Base-by-base conservation (phyloP, 2,329 filamentous ascomycete genomes). In the Cercospora zeae-maydis region DNA sequence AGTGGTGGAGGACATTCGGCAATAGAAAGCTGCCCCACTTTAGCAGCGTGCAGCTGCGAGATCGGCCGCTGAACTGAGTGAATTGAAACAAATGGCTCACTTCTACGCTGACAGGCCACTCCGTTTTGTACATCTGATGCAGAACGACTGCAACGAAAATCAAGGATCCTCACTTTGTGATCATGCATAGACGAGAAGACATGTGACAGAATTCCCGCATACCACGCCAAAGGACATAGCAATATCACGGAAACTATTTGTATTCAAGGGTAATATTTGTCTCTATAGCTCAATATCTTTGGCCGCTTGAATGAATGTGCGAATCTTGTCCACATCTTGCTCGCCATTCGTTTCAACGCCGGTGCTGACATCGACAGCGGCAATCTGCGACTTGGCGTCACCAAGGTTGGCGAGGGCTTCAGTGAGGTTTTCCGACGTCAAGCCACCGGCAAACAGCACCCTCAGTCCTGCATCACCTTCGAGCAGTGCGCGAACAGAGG, bases 321-420 rank as follows among this genome's bases (percentile, higher is more conserved):
- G 81, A 69, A 99, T 98, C 79, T 89, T 96, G 16, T 86, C 84
- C 62, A 93, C 71, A 76, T 88, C 90, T 77, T 99, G 95, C 73
- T 86, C 81, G 2, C 92, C 93, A 69, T 89, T 84, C 78, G 98
- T 95, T 47, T 59, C 57, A 2, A 99, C 92, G 0, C 96, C 96
- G 72, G 91, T 96, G 76, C 92, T 96, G 19, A 96, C 91, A 79
- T 99, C 95, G 3, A 99, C 90, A 1, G 89, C 93, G 34, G 92
- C 80, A 11, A 97, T 85, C 63, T 88, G 85, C 11, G 62, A 51
- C 9, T 81, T 81, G 27, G 81, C 80, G 9, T 85, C 80, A 0
- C 87, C 88, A 14, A 93, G 78, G 13, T 83, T 82, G 21, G 81
- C 79, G 16, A 99, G 79, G 7, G 85, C 83, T 4, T 85, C 80